Evolutionary conservation across 305 asterid genomes (phyloP).

Genomic region (Caryopteris hybrid): DNA sequence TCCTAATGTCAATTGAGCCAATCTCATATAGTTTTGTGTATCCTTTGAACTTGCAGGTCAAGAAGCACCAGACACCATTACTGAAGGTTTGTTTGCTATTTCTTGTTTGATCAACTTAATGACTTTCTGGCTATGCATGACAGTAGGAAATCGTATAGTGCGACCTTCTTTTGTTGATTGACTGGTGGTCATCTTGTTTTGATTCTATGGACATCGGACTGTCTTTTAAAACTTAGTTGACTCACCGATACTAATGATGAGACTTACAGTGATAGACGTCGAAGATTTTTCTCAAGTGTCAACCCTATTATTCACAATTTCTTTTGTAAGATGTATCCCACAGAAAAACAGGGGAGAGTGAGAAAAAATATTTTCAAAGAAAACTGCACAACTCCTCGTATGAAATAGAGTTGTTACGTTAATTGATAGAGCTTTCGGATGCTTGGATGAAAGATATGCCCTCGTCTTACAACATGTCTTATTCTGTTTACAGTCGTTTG

Average conservation of each 20-base stretch:
- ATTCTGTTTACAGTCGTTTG: neutral
- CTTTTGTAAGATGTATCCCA: neutral
- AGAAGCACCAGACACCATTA: conserved; percentile 48
- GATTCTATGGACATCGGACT: neutral
- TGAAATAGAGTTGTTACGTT: too few species aligned
- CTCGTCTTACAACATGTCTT: neutral
- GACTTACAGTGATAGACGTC: too few species aligned
- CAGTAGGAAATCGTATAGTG: neutral
- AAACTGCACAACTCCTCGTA: neutral
- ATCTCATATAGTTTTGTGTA: neutral
- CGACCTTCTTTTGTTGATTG: neutral
- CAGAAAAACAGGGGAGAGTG: neutral
- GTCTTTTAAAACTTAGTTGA: neutral
- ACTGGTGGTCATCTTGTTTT: neutral
- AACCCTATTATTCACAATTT: neutral
- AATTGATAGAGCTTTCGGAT: neutral
- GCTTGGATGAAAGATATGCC: neutral
- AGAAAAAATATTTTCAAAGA: neutral
- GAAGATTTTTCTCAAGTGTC: too few species aligned
- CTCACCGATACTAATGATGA: neutral
- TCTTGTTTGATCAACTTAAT: neutral
- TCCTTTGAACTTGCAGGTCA: conserved; percentile 33
- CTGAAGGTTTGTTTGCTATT: conserved; percentile 37
- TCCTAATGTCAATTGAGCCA: neutral
- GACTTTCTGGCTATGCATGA: neutral